Base-by-base conservation (phyloP, 306 rosid species). In the Vachellia collinsii region DNA sequence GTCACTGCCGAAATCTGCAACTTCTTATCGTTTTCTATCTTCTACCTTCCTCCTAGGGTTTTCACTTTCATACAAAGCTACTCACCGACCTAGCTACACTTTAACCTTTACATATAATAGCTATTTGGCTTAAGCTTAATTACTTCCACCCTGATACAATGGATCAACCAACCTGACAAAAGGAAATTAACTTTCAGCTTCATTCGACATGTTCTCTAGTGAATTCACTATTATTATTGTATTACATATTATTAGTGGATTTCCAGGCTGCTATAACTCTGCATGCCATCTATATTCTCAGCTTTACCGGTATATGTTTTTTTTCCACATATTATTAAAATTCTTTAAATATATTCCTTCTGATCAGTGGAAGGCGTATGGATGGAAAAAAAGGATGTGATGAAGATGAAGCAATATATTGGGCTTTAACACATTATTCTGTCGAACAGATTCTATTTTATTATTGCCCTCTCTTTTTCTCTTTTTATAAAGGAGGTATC, bases 401-500 rank as follows among this genome's bases (percentile, higher is more conserved):
- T n/a, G n/a, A n/a, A 43, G 59, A 48, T 81, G 85, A 42, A 81
- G 85, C 86, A 72, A n/a, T 71, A 66, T 4, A 66, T 8, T 66
- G 66, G 50, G 77, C 77, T 48, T 48, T 48, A n/a, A 2, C 70
- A 75, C 63, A 85, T 12, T 84, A 82, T 89, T 87, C 85, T 71
- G 79, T 76, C 68, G 86, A 86, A 79, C 79, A 77, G 97, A 89
- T 87, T 88, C 91, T 75, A 85, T 84, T 82, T 87, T 88, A 79
- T 86, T 87, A 78, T 84, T 82, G 87, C 79, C 78, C 69, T 85
- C 69, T 86, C 75, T 61, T 88, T 75, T 54, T 64, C 78, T 84
- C 88, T 87, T 89, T 87, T 78, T 77, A 81, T 42, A 87, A 91
- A 90, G 86, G 84, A 81, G 82, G 70, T 39, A 65, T 88, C 88